A percentile compares a stretch with the other conserved stretches of the same genome.
Evolutionary conservation across 306 rosid species (phyloP).

Genomic region (Sphenostylis stenocarpa): DNA sequence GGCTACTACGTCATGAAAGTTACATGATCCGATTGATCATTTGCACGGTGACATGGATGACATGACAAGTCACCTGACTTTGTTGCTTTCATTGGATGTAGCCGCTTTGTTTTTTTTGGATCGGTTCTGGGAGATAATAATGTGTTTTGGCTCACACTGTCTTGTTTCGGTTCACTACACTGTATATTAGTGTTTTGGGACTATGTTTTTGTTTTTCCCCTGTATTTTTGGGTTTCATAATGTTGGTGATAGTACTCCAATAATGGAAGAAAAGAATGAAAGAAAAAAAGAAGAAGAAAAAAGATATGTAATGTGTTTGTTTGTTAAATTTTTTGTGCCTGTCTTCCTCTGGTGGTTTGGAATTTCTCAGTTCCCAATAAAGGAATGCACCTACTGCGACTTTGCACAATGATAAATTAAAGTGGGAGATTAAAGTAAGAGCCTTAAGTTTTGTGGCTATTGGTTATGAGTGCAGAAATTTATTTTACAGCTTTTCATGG

Average conservation of each 20-base stretch:
- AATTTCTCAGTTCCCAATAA: slow-evolving; percentile 47
- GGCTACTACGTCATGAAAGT: slow-evolving; percentile 13
- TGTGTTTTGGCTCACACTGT: background rate
- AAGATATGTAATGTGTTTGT: background rate
- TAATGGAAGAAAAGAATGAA: background rate
- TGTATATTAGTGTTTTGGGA: background rate
- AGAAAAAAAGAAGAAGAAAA: background rate
- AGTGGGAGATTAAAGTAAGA: slow-evolving; percentile 38
- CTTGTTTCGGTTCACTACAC: slow-evolving; percentile 23
- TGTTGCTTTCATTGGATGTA: background rate
- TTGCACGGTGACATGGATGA: background rate
- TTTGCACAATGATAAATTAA: slow-evolving; percentile 33
- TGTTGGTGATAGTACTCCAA: background rate
- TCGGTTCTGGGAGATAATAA: background rate
- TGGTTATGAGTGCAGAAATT: slow-evolving; percentile 1
- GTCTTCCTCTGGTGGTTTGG: slow-evolving; percentile 25
- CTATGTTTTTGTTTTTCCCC: background rate
- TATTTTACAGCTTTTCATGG: background rate
- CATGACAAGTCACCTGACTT: background rate
- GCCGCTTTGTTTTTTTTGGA: background rate
- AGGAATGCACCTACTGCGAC: slow-evolving; percentile 38
- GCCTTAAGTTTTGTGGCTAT: slow-evolving; percentile 30
- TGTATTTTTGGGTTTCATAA: background rate
- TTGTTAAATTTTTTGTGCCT: slow-evolving; percentile 7
- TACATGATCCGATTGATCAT: slow-evolving; percentile 7